These are phyloP conservation scores for Sporothrix euskadiensis DNA, from an alignment of 2,329 filamentous ascomycete genomes.

Conservation along the genomic window DNA sequence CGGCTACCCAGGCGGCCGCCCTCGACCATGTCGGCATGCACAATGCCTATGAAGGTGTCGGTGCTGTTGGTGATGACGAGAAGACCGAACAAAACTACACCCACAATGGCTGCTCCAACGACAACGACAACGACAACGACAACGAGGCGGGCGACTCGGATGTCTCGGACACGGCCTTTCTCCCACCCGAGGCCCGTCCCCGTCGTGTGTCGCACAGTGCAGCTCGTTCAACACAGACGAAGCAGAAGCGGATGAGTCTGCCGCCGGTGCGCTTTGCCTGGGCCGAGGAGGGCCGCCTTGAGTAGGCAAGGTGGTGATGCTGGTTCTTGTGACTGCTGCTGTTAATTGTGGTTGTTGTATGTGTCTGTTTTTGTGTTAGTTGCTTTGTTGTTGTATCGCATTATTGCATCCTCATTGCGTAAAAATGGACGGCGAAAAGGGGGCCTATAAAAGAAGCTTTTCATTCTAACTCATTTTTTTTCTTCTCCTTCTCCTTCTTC, in stretches of 20 bases:
- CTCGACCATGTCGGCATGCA: conserved; percentile 18
- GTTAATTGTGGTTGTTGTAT: background rate
- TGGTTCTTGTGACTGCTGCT: background rate
- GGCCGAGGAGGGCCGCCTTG: conserved; percentile 30
- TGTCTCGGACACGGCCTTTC: background rate
- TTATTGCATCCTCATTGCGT: background rate
- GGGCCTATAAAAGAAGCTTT: conserved; percentile 13
- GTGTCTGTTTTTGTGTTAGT: too few relatives aligned
- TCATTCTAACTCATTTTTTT: background rate
- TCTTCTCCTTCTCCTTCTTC: background rate
- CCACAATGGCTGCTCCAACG: background rate
- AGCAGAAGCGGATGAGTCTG: conserved; percentile 40
- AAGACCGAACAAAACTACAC: background rate
- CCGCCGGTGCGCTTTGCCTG: conserved; percentile 38
- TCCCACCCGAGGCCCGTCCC: background rate
- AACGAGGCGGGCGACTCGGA: background rate
- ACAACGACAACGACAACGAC: background rate
- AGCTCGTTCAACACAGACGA: background rate
- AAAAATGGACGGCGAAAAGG: background rate
- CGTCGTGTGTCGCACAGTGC: conserved; percentile 20
- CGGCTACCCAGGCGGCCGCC: background rate
- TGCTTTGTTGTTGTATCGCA: background rate
- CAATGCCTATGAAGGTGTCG: background rate
- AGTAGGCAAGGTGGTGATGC: background rate
- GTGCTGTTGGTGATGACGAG: background rate